Conservation (phyloP, 2,329 filamentous ascomycete genomes). For the Xylariaceae sp. region DNA sequence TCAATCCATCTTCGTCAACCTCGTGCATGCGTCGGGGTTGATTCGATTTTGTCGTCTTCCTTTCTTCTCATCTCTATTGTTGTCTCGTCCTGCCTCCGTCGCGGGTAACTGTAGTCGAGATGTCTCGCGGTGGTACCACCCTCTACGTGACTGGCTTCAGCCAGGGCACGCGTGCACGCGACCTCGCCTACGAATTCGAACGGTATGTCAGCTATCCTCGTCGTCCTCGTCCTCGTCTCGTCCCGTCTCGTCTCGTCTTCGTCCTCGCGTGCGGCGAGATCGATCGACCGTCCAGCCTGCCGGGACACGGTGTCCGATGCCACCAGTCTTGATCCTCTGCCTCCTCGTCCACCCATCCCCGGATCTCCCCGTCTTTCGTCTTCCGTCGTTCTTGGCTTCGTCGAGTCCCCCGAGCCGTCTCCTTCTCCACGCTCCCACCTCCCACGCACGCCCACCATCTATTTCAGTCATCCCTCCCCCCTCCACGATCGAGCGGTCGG, state of each 20-base stretch:
- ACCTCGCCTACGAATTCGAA: conserved; percentile 99
- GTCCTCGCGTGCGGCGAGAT: conserved; percentile 41
- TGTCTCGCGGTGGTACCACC: conserved; percentile 91
- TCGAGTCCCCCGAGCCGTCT: conserved; percentile 39
- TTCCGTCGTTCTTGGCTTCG: conserved; percentile 33
- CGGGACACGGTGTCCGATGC: conserved; percentile 35
- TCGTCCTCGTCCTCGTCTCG: conserved; percentile 18
- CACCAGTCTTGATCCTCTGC: conserved; percentile 27
- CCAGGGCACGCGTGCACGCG: conserved; percentile 95
- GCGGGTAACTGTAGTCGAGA: conserved; percentile 34
- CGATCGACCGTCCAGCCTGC: conserved; percentile 39
- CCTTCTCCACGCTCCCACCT: conserved; percentile 27
- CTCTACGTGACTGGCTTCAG: conserved; percentile 99
- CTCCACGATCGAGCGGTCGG: conserved; percentile 45
- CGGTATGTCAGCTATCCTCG: conserved; percentile 73
- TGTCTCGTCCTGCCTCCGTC: conserved; percentile 2
- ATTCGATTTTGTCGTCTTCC: not conserved
- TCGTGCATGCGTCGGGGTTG: conserved; percentile 4
- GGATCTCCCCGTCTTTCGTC: conserved; percentile 30
- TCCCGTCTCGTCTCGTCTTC: conserved; percentile 9
- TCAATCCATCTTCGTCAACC: not conserved
- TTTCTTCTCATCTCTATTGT: not conserved
- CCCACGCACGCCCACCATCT: conserved; percentile 30
- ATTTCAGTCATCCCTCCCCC: conserved; percentile 36
- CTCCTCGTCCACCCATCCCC: conserved; percentile 32